These are phyloP conservation scores for Neofusicoccum parvum DNA, from an alignment of 2,329 filamentous ascomycete species.

Conservation along the genomic window DNA sequence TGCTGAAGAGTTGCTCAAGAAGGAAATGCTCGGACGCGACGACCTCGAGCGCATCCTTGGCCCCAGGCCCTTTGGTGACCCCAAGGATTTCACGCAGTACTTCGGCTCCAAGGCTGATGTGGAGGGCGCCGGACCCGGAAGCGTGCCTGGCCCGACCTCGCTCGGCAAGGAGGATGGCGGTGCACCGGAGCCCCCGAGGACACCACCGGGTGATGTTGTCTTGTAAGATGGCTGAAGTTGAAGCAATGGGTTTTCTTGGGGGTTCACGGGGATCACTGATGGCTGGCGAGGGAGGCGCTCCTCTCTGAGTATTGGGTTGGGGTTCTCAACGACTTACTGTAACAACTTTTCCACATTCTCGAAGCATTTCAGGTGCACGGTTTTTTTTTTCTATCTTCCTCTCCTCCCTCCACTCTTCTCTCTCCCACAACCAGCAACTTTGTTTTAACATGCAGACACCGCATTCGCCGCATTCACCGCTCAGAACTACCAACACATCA, in stretches of 20 bases:
- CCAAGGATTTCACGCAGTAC: slow-evolving; percentile 91
- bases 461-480: too few species aligned
- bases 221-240: slow-evolving; percentile 4
- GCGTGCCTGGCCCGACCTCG: not conserved
- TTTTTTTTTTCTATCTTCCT: too few species aligned
- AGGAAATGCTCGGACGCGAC: slow-evolving; percentile 89
- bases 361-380: too few species aligned
- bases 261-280: too few species aligned
- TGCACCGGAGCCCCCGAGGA: slow-evolving; percentile 11
- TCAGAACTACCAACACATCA: too few species aligned
- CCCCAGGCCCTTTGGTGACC: slow-evolving; percentile 79
- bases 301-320: too few species aligned
- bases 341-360: too few species aligned
- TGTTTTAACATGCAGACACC: too few species aligned
- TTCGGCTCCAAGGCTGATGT: slow-evolving; percentile 57
- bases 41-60: slow-evolving; percentile 90
- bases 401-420: too few species aligned
- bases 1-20: slow-evolving; percentile 87
- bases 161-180: slow-evolving; percentile 15
- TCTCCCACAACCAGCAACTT: too few species aligned
- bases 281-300: too few species aligned
- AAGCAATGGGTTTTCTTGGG: not conserved
- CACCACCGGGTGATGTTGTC: not conserved
- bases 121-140: slow-evolving; percentile 24
- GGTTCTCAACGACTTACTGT: too few species aligned